Conservation (phyloP, 345 rosid genomes). For the Acer campestre region DNA sequence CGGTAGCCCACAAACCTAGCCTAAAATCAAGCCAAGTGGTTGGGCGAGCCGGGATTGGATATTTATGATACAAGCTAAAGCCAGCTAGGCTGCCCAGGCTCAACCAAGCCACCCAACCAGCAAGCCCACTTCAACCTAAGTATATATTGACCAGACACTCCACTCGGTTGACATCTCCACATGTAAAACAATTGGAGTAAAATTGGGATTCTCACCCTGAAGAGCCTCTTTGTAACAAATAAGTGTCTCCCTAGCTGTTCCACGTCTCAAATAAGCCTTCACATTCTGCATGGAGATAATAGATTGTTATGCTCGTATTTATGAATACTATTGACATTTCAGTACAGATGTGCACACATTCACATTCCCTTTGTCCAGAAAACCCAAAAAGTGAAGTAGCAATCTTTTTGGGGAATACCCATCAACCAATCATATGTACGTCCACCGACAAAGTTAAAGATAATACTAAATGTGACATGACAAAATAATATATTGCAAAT, state of each 20-base stretch:
- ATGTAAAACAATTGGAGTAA: not conserved
- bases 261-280: slow-evolving; percentile 92
- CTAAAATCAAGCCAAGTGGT: not conserved
- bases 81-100: not conserved
- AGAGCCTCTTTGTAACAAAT: slow-evolving; percentile 71
- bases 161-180: not conserved
- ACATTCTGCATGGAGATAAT: slow-evolving; percentile 60
- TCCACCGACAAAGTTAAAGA: not conserved
- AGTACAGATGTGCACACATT: not conserved
- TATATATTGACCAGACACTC: not conserved
- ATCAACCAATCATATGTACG: not conserved
- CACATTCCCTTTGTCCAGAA: not conserved
- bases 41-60: not conserved
- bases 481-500: not conserved
- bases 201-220: slow-evolving; percentile 51
- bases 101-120: not conserved
- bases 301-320: not conserved
- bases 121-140: not conserved
- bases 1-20: not conserved
- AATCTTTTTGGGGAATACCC: not conserved
- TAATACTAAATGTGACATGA: not conserved
- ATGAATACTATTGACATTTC: not conserved
- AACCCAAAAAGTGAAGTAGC: not conserved
- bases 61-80: not conserved
- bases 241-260: slow-evolving; percentile 90